Evolutionary conservation across 805 yeast genomes (phyloP).

Genomic region (Saccharomycopsis fodiens): DNA sequence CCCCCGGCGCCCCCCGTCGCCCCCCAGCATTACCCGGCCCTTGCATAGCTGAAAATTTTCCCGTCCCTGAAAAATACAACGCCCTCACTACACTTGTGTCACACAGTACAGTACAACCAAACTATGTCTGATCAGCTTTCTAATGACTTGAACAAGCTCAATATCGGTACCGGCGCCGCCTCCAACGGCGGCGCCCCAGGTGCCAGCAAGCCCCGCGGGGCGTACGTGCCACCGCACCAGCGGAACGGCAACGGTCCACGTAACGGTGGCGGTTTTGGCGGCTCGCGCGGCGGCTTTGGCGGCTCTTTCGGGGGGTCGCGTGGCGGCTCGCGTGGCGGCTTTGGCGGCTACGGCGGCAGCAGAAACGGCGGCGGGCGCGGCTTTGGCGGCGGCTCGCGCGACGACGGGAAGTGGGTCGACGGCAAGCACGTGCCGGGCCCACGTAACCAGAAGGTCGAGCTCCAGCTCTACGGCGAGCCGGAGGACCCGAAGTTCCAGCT

Average conservation of each 20-base stretch:
- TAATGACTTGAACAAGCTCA: slow-evolving; percentile 49
- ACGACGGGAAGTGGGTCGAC: slow-evolving; percentile 66
- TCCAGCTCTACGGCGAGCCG: slow-evolving; percentile 77
- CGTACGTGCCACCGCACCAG: slow-evolving; percentile 52
- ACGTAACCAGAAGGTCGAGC: slow-evolving; percentile 60
- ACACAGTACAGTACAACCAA: background rate
- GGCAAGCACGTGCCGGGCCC: slow-evolving; percentile 86
- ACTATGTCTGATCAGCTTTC: slow-evolving; percentile 55
- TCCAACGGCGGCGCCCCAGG: slow-evolving; percentile 28
- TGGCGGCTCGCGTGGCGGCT: slow-evolving; percentile 28
- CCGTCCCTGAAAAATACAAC: too few relatives aligned
- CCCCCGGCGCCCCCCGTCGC: too few relatives aligned
- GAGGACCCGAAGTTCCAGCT: slow-evolving; percentile 64
- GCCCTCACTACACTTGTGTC: too few relatives aligned
- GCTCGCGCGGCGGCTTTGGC: slow-evolving; percentile 25
- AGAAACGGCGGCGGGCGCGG: slow-evolving; percentile 29
- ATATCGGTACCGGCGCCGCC: slow-evolving; percentile 26
- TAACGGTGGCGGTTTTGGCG: slow-evolving; percentile 21
- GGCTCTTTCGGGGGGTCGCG: slow-evolving; percentile 25
- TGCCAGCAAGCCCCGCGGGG: slow-evolving; percentile 19
- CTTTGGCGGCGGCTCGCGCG: slow-evolving; percentile 34
- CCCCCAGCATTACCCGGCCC: too few relatives aligned
- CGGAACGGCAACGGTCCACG: slow-evolving; percentile 27
- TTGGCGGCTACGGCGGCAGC: slow-evolving; percentile 27
- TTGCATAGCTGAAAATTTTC: too few relatives aligned